Conservation (phyloP, 352 stramenopile species). For the Phytophthora meadii region DNA sequence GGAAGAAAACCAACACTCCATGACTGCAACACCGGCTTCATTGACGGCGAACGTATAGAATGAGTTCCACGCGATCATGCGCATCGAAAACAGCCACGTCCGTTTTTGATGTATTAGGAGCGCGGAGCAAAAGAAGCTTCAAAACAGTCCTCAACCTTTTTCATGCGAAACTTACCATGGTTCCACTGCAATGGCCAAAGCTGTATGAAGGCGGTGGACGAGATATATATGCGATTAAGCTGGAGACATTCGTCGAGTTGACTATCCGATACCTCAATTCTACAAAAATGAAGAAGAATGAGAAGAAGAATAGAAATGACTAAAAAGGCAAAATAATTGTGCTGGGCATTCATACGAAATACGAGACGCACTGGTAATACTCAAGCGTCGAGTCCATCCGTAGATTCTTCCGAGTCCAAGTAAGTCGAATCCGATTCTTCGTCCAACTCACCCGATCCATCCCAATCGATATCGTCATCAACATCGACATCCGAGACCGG, state of each 20-base stretch:
- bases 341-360: too few relatives aligned
- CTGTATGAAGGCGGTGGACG: too few relatives aligned
- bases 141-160: background rate
- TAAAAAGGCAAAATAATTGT: too few relatives aligned
- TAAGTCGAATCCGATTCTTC: constrained; percentile 25
- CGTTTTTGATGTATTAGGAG: constrained; percentile 17
- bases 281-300: too few relatives aligned
- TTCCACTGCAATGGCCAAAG: too few relatives aligned
- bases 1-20: constrained; percentile 13
- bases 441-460: constrained; percentile 22
- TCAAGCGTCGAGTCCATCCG: constrained; percentile 11
- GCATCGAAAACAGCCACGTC: constrained; percentile 4
- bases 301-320: too few relatives aligned
- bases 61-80: constrained; percentile 24
- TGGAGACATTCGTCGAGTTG: too few relatives aligned
- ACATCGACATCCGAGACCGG: constrained; percentile 1
- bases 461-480: constrained; percentile 10
- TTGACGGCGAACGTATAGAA: constrained; percentile 6
- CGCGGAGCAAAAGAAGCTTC: constrained; percentile 22
- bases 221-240: too few relatives aligned
- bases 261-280: too few relatives aligned
- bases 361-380: background rate
- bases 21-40: constrained; percentile 28
- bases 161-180: too few relatives aligned
- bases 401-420: constrained; percentile 17